A percentile compares a stretch with the other conserved stretches of the same genome.
Evolutionary conservation across 129 eudicot species (phyloP).

Genomic region (Kitagawia praeruptora): DNA sequence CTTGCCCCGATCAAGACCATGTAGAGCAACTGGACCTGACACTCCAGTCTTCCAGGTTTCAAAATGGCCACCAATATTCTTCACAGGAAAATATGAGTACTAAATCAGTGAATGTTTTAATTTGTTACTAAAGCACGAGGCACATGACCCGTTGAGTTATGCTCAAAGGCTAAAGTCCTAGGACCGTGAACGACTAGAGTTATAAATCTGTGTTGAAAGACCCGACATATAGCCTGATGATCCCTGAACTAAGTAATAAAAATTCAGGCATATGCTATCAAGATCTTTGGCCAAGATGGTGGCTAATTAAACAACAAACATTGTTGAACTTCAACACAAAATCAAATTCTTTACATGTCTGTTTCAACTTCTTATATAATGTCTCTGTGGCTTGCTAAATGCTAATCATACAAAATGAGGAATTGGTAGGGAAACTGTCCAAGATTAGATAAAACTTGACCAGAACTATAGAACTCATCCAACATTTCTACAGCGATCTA

Average conservation of each 20-base stretch:
- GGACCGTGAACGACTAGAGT: not conserved
- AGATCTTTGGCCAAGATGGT: not conserved
- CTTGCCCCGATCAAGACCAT: conserved; percentile 74
- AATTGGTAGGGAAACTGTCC: not conserved
- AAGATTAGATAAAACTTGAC: not conserved
- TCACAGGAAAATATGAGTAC: not conserved
- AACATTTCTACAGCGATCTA: not conserved
- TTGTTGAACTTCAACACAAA: not conserved
- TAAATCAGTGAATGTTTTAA: conserved; percentile 4
- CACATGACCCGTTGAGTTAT: not conserved
- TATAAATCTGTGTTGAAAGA: not conserved
- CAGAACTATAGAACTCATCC: not conserved
- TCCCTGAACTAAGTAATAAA: not conserved
- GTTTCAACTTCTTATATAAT: not conserved
- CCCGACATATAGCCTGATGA: not conserved
- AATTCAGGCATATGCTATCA: conserved; percentile 11
- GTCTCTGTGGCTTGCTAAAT: not conserved
- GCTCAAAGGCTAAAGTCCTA: not conserved
- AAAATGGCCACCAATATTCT: conserved; percentile 89
- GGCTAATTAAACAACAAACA: not conserved
- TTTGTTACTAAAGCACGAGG: conserved; percentile 8
- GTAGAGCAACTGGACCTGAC: conserved; percentile 74
- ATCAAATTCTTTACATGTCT: not conserved
- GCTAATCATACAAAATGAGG: not conserved
- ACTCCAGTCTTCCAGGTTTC: conserved; percentile 85